Percentiles rank a stretch among this genome's conserved stretches.
Conservation (phyloP, 768 basidiomycete genomes). For the Boletus rufocinnamomeus region DNA sequence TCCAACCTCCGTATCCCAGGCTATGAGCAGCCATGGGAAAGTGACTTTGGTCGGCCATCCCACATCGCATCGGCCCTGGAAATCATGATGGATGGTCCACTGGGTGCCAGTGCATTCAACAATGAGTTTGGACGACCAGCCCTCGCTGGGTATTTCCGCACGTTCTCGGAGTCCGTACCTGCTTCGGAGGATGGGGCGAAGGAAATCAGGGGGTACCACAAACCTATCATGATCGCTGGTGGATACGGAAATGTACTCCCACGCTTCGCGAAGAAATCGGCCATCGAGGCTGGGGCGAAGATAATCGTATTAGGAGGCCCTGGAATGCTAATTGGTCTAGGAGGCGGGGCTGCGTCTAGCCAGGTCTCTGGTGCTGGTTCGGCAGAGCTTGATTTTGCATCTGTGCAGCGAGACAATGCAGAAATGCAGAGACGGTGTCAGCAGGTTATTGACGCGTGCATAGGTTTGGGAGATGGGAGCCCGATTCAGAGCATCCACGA, state of each 20-base stretch:
- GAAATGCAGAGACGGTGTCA: conserved; percentile 98
- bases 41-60: conserved; percentile 83
- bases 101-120: conserved; percentile 95
- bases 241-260: conserved; percentile 93
- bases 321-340: conserved; percentile 93
- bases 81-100: conserved; percentile 96
- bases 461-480: conserved; percentile 55
- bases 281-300: conserved; percentile 79
- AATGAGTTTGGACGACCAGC: conserved; percentile 98
- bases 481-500: conserved; percentile 98
- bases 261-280: conserved; percentile 74
- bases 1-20: conserved; percentile 93
- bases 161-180: conserved; percentile 81
- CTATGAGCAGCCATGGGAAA: conserved; percentile 93
- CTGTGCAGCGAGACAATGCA: conserved; percentile 96
- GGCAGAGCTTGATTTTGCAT: conserved; percentile 94
- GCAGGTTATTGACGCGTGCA: conserved; percentile 94
- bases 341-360: conserved; percentile 95
- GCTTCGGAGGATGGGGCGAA: conserved; percentile 46
- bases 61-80: conserved; percentile 94
- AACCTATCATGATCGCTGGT: conserved; percentile 99
- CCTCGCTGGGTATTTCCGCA: conserved; percentile 91
- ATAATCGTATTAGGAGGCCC: conserved; percentile 94
- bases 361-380: conserved; percentile 89
- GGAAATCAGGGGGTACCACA: conserved; percentile 95